Percentiles rank a stretch among this genome's conserved stretches.
Conservation (phyloP, 78 protist species). For the Monosiga brevicollis region DNA sequence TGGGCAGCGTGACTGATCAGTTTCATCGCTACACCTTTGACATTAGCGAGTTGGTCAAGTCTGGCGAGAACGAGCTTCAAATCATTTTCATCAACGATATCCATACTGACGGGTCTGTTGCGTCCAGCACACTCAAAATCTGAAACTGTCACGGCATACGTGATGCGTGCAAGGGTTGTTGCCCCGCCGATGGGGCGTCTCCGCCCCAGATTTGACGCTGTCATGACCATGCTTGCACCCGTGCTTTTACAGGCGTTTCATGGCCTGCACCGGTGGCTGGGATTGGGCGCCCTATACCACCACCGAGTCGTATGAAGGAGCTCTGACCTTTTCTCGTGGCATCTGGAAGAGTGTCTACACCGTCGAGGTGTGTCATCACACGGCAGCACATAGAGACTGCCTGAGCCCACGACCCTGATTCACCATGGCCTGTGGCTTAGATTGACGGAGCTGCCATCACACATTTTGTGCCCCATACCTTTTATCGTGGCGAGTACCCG, state of each 20-base stretch:
- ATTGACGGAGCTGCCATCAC: neutral
- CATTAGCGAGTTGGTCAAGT: neutral
- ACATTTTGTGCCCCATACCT: neutral
- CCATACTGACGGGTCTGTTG: no score
- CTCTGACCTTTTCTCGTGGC: slow-evolving; percentile 19
- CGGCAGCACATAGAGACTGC: neutral
- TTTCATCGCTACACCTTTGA: slow-evolving; percentile 18
- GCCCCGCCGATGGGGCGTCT: no score
- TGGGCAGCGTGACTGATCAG: slow-evolving; percentile 8
- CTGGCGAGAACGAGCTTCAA: neutral
- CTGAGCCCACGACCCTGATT: neutral
- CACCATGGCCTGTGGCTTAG: neutral
- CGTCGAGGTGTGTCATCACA: neutral
- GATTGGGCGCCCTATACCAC: slow-evolving; percentile 41
- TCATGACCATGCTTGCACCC: no score
- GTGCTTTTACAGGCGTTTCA: no score
- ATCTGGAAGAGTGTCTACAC: slow-evolving; percentile 21
- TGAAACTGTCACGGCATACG: no score
- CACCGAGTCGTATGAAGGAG: neutral
- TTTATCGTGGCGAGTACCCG: slow-evolving; percentile 21
- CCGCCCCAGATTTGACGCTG: no score
- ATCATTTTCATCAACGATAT: no score
- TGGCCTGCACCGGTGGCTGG: slow-evolving; percentile 34
- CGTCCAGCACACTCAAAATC: no score
- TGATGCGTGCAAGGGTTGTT: no score